Percentiles rank a stretch among this genome's conserved stretches.
Evolutionary conservation across 2,329 filamentous ascomycete species (phyloP).

Genomic region (Mycosphaerella sp.): DNA sequence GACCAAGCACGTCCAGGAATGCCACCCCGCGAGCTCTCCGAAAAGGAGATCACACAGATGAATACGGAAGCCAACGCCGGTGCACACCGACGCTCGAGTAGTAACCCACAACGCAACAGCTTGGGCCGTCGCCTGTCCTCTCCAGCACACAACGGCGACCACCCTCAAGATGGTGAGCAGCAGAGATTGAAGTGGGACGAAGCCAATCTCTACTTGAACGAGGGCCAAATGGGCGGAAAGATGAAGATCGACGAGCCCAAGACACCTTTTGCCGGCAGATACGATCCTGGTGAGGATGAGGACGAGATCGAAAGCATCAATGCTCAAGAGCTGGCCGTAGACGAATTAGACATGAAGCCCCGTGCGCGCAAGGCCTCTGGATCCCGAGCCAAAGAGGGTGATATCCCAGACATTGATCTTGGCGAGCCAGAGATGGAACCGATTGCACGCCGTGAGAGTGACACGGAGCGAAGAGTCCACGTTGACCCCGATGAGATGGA

Average conservation of each 20-base stretch:
- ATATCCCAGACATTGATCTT: constrained; percentile 86
- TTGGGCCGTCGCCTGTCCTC: constrained; percentile 67
- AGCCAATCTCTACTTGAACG: constrained; percentile 92
- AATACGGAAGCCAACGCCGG: constrained; percentile 96
- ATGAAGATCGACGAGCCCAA: constrained; percentile 99
- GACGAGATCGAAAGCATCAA: constrained; percentile 64
- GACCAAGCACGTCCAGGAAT: constrained; percentile 35
- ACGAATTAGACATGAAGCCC: constrained; percentile 55
- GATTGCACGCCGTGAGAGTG: constrained; percentile 29
- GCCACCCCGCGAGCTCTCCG: constrained; percentile 50
- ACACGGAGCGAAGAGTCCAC: constrained; percentile 69
- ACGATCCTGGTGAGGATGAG: constrained; percentile 82
- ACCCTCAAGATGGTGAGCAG: constrained; percentile 56
- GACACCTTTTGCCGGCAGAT: constrained; percentile 89
- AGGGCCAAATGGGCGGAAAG: constrained; percentile 88
- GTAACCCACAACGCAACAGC: constrained; percentile 55
- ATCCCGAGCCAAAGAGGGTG: constrained; percentile 51
- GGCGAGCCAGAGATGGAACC: constrained; percentile 72
- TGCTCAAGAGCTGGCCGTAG: constrained; percentile 62
- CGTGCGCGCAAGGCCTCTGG: constrained; percentile 31
- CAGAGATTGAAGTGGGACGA: constrained; percentile 96
- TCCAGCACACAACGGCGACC: constrained; percentile 29
- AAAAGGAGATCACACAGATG: constrained; percentile 85
- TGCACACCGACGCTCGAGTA: constrained; percentile 75
- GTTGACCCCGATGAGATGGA: constrained; percentile 52